These are phyloP conservation scores for Asterophora lycoperdoides DNA, from an alignment of 768 basidiomycete genomes.

Conservation along the genomic window DNA sequence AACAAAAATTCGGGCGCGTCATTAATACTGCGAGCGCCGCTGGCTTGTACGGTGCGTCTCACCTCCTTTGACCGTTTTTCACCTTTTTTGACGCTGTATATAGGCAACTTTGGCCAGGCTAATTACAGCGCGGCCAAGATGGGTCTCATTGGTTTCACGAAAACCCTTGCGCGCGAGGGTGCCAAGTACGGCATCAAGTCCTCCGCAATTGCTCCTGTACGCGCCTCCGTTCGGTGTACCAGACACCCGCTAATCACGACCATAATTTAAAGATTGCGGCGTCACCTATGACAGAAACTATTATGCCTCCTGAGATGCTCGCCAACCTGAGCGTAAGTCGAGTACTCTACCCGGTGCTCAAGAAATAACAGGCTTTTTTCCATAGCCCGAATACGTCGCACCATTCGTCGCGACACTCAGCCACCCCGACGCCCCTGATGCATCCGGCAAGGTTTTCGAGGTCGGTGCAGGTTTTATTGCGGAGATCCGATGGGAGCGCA, in stretches of 20 bases:
- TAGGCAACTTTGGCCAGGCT: constrained; percentile 93
- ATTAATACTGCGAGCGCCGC: constrained; percentile 95
- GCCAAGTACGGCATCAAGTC: constrained; percentile 87
- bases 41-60: constrained; percentile 74
- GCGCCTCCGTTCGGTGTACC: constrained; percentile 18
- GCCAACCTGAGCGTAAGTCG: constrained; percentile 70
- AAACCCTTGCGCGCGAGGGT: constrained; percentile 90
- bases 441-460: constrained; percentile 83
- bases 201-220: constrained; percentile 84
- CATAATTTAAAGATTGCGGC: constrained; percentile 70
- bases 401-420: constrained; percentile 87
- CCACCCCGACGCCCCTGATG: constrained; percentile 79
- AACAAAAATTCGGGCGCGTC: constrained; percentile 91
- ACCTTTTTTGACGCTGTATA: background rate
- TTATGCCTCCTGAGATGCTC: constrained; percentile 93
- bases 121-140: constrained; percentile 99
- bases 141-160: constrained; percentile 89
- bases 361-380: background rate
- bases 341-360: no score
- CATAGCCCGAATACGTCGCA: constrained; percentile 84
- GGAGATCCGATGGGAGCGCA: constrained; percentile 91
- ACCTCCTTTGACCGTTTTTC: background rate
- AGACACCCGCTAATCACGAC: background rate
- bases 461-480: constrained; percentile 90
- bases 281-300: constrained; percentile 91